These are phyloP conservation scores for Moesziomyces sp. DNA, from an alignment of 1,284 basidiomycete species.

Conservation along the genomic window DNA sequence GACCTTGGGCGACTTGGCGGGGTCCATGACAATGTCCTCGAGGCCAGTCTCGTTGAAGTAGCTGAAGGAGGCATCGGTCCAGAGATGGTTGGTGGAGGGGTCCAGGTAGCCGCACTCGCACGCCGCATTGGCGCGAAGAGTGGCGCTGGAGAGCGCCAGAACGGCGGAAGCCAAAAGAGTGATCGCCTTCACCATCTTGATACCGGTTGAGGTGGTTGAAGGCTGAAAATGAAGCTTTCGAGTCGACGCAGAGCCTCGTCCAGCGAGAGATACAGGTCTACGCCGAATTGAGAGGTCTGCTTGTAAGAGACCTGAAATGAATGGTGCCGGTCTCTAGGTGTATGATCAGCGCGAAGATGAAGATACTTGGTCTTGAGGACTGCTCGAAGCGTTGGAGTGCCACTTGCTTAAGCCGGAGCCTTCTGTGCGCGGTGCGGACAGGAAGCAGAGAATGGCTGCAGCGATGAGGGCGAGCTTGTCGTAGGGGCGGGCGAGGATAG, in stretches of 20 bases:
- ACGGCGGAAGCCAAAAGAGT: constrained; percentile 18
- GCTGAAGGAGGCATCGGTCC: constrained; percentile 58
- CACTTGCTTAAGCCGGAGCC: constrained; percentile 12
- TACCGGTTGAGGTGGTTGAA: neutral
- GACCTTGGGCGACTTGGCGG: constrained; percentile 34
- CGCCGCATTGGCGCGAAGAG: constrained; percentile 25
- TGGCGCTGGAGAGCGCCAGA: constrained; percentile 28
- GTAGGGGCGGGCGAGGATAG: neutral
- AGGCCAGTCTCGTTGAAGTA: constrained; percentile 61
- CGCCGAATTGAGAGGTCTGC: constrained; percentile 2
- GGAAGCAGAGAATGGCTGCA: constrained; percentile 9
- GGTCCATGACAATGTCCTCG: constrained; percentile 46
- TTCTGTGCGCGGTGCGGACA: constrained; percentile 30
- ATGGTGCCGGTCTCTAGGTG: neutral
- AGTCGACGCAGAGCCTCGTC: constrained; percentile 2
- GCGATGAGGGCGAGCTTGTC: constrained; percentile 9
- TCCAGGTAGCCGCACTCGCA: constrained; percentile 61
- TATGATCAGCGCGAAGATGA: neutral
- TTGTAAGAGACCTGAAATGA: neutral
- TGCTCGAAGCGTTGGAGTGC: constrained; percentile 3
- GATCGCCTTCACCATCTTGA: constrained; percentile 32
- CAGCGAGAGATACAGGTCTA: constrained; percentile 4
- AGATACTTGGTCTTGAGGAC: too few species aligned
- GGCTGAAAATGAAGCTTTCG: neutral
- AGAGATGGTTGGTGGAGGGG: constrained; percentile 50